These are phyloP conservation scores for Acanthamoeba lenticulata DNA, from an alignment of 208 protist species.

Conservation along the genomic window DNA sequence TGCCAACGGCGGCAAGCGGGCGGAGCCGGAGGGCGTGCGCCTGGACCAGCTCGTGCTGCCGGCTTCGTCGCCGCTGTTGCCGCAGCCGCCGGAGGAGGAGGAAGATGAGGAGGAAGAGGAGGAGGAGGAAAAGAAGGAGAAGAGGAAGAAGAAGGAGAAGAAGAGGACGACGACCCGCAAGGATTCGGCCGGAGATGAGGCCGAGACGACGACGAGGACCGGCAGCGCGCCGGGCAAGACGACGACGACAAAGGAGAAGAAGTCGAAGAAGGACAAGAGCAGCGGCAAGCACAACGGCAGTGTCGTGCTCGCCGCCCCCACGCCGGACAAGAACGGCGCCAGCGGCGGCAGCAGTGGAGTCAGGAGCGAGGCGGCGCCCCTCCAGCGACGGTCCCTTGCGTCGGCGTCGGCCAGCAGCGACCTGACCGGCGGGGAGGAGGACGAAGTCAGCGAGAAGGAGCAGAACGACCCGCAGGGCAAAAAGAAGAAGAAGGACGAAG, in stretches of 20 bases:
- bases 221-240: no score
- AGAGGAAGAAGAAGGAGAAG: not conserved
- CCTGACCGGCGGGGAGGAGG: not conserved
- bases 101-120: no score
- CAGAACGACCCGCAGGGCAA: not conserved
- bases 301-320: no score
- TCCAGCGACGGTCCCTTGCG: not conserved
- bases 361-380: not conserved
- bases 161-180: no score
- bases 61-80: not conserved
- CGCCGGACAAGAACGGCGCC: not conserved
- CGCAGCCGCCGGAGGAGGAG: no score
- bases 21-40: not conserved
- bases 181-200: not conserved
- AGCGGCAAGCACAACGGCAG: no score
- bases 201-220: not conserved
- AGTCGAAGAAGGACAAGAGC: not conserved
- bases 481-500: not conserved
- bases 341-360: not conserved
- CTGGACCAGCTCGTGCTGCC: not conserved
- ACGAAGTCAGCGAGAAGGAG: constrained; percentile 3
- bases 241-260: not conserved
- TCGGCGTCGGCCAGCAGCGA: not conserved
- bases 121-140: not conserved
- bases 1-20: no score